Evolutionary conservation across 345 rosid genomes (phyloP).

Genomic region (Combretum micranthum): DNA sequence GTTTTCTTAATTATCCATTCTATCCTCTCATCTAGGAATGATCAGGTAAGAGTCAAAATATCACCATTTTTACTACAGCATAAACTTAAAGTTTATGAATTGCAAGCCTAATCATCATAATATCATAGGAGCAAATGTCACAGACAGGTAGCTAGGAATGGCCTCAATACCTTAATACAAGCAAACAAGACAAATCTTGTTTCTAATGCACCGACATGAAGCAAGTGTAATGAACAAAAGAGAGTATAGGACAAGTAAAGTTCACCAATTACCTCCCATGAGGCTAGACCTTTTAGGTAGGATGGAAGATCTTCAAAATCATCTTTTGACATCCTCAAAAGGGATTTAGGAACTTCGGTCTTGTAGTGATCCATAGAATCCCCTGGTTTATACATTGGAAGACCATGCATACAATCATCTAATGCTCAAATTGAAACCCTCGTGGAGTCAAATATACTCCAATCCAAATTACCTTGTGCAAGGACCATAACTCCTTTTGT

Average conservation of each 20-base stretch:
- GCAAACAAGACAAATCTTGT: too few species aligned
- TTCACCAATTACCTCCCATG: constrained; percentile 73
- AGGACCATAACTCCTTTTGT: constrained; percentile 26
- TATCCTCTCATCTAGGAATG: too few species aligned
- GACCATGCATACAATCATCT: background rate
- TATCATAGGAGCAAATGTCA: too few species aligned
- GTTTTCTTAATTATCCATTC: too few species aligned
- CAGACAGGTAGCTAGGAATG: too few species aligned
- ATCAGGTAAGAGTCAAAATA: too few species aligned
- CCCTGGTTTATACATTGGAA: constrained; percentile 16
- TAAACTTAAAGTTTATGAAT: too few species aligned
- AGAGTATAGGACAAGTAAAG: constrained; percentile 3
- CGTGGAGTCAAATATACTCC: background rate
- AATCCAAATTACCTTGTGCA: background rate
- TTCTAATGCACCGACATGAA: too few species aligned
- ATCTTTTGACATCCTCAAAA: constrained; percentile 36
- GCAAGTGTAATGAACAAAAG: background rate
- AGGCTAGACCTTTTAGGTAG: constrained; percentile 52
- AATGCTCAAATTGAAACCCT: background rate
- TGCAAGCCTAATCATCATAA: too few species aligned
- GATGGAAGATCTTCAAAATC: constrained; percentile 70
- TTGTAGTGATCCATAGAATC: constrained; percentile 14
- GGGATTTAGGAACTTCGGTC: constrained; percentile 14
- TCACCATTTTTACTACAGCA: too few species aligned
- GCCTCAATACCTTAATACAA: too few species aligned